Evolutionary conservation across 768 basidiomycete genomes (phyloP), one percentile per base, ranked within the genome.

Genomic region (Cubamyces sp.): DNA sequence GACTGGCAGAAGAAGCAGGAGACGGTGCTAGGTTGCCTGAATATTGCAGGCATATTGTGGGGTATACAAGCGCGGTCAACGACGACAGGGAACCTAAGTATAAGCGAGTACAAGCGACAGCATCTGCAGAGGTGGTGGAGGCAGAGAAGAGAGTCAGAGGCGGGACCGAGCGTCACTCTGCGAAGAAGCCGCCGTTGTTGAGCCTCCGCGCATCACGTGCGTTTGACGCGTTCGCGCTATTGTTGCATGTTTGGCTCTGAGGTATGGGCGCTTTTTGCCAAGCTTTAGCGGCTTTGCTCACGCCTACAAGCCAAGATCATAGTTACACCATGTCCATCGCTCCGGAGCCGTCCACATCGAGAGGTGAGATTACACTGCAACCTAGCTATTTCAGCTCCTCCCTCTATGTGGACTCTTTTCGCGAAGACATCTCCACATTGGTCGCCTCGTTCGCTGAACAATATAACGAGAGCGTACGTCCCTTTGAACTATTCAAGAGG

Each of bases 381-480:
- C 90, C 90, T 1, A 77, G 80, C 19, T 93, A 89, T 73, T 94
- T 91, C 70, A 88, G 90, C 0, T 92, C 91, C 3, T 90, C 89
- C 0, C 69, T 88, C 23, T 94, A 87, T 72, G 84, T 91, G 9
- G 74, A 82, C 19, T 76, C 84, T 15, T 77, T 90, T 21, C 82
- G 88, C 2, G 80, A 84, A 28, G 92, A 94, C 72, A 79, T 93
- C 28, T 73, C 78, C 3, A 69, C 67, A 3, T 80, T 94, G 23
- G 72, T 87, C 3, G 68, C 75, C n/a, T 66, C 73, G 11, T 93
- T 84, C 65, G 73, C 81, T 28, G 80, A 83, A n/a, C 75, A 76
- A 39, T 87, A 84, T 66, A 62, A 74, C 0, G 67, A 70, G 40
- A 69, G 71, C 7, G 57, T 64, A 55, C 60, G 73, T 7, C 90